phyloP scores from a whole-genome alignment of 1,139 yeast genomes.

The Martiniozyma asiatica region DNA sequence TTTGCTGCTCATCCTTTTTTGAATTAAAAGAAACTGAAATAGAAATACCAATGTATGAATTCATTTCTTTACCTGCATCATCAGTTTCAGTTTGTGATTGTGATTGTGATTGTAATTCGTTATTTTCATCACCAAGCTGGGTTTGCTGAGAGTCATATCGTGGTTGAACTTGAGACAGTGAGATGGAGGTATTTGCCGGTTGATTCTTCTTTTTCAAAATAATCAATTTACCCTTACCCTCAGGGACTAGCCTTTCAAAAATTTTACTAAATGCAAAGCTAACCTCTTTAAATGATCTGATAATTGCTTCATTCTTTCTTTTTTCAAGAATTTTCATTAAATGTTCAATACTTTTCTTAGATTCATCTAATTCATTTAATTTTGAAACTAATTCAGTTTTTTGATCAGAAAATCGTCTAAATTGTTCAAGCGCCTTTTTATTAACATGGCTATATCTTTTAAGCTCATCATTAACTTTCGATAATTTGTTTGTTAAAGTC shows the following conservation, averaged over 20 bases:
- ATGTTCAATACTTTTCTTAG: slow-evolving; percentile 61
- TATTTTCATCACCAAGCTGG: slow-evolving; percentile 18
- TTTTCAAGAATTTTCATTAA: slow-evolving; percentile 61
- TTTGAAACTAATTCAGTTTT: slow-evolving; percentile 55
- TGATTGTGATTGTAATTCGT: slow-evolving; percentile 17
- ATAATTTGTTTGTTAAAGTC: slow-evolving; percentile 43
- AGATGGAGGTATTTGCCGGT: slow-evolving; percentile 7
- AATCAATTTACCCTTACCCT: slow-evolving; percentile 64
- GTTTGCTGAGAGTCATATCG: slow-evolving; percentile 18
- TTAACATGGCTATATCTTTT: slow-evolving; percentile 68
- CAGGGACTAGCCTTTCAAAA: slow-evolving; percentile 73
- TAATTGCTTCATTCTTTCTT: slow-evolving; percentile 77
- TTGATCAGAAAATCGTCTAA: slow-evolving; percentile 59
- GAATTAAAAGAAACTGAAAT: slow-evolving; percentile 88
- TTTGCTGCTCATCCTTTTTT: slow-evolving; percentile 72
- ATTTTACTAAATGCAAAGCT: slow-evolving; percentile 61
- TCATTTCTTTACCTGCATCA: slow-evolving; percentile 9
- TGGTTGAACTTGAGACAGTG: slow-evolving; percentile 11
- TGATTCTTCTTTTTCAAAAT: slow-evolving; percentile 39
- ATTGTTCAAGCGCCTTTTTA: slow-evolving; percentile 85
- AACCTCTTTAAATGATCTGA: slow-evolving; percentile 66
- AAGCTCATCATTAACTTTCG: slow-evolving; percentile 44
- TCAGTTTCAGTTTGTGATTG: slow-evolving; percentile 4
- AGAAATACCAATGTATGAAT: slow-evolving; percentile 69
- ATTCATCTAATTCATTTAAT: slow-evolving; percentile 55